phyloP scores from a whole-genome alignment of 2,329 filamentous ascomycete species.

The Plectosphaerella cucumerina region DNA sequence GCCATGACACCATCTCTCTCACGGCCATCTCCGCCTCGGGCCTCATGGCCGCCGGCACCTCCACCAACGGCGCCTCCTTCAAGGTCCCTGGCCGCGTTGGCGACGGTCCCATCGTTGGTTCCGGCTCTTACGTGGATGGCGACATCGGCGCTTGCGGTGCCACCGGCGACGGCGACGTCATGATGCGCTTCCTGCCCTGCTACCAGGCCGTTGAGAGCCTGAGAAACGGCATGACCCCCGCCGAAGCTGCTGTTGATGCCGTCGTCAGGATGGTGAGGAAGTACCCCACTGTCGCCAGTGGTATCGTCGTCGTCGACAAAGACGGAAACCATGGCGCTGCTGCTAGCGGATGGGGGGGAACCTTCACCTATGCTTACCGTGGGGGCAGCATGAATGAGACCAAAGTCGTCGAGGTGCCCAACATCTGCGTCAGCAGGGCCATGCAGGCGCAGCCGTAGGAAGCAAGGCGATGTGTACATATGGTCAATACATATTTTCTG shows the following conservation, averaged over 20 bases:
- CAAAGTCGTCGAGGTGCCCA: slow-evolving; percentile 35
- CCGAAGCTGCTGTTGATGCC: slow-evolving; percentile 44
- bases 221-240: slow-evolving; percentile 41
- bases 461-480: not conserved
- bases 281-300: slow-evolving; percentile 41
- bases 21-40: slow-evolving; percentile 39
- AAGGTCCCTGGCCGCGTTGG: slow-evolving; percentile 53
- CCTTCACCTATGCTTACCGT: slow-evolving; percentile 48
- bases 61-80: slow-evolving; percentile 50
- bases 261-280: slow-evolving; percentile 43
- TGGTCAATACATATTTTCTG: not conserved
- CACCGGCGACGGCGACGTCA: slow-evolving; percentile 53
- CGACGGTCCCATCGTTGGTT: slow-evolving; percentile 50
- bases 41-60: slow-evolving; percentile 49
- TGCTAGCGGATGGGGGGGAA: slow-evolving; percentile 42
- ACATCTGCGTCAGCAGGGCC: slow-evolving; percentile 3
- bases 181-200: slow-evolving; percentile 54
- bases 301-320: slow-evolving; percentile 46
- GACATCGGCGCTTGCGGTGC: slow-evolving; percentile 52
- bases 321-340: slow-evolving; percentile 46
- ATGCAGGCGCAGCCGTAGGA: not conserved
- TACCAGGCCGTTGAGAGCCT: slow-evolving; percentile 54
- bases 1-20: slow-evolving; percentile 52
- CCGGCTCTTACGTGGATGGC: slow-evolving; percentile 50
- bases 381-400: slow-evolving; percentile 42